phyloP scores from a whole-genome alignment of 257 asterid species.

The Buddleja alternifolia region DNA sequence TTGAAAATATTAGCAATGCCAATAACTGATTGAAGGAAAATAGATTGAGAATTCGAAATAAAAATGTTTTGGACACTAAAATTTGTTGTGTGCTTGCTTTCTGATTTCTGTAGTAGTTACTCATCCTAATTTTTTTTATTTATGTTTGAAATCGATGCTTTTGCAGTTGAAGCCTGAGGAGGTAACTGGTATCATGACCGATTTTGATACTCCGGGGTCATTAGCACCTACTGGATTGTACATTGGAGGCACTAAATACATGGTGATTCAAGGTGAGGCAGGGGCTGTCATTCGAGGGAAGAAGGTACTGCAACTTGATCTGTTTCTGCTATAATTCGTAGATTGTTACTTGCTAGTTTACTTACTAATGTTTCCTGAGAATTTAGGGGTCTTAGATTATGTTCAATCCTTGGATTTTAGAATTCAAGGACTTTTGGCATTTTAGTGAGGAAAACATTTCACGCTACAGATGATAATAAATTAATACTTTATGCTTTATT shows the following conservation, averaged over 20 bases:
- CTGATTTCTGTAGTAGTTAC: neutral
- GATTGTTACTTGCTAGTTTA: neutral
- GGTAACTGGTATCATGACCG: constrained; percentile 52
- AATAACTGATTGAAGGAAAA: neutral
- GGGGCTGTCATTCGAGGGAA: constrained; percentile 77
- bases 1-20: neutral
- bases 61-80: neutral
- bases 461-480: too few species aligned
- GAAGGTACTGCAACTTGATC: constrained; percentile 50
- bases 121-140: constrained; percentile 9
- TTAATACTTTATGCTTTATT: too few species aligned
- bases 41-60: neutral
- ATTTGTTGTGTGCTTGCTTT: neutral
- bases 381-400: too few species aligned
- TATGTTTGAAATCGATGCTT: constrained; percentile 11
- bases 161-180: constrained; percentile 65
- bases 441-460: too few species aligned
- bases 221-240: constrained; percentile 78
- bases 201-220: constrained; percentile 61
- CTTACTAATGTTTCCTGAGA: neutral
- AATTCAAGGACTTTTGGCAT: too few species aligned
- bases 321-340: constrained; percentile 6
- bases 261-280: constrained; percentile 78
- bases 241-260: constrained; percentile 71
- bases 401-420: too few species aligned